A percentile compares a stretch with the other conserved stretches of the same genome.
Conservation (phyloP, 306 rosid genomes). For the Acacia acuminata region DNA sequence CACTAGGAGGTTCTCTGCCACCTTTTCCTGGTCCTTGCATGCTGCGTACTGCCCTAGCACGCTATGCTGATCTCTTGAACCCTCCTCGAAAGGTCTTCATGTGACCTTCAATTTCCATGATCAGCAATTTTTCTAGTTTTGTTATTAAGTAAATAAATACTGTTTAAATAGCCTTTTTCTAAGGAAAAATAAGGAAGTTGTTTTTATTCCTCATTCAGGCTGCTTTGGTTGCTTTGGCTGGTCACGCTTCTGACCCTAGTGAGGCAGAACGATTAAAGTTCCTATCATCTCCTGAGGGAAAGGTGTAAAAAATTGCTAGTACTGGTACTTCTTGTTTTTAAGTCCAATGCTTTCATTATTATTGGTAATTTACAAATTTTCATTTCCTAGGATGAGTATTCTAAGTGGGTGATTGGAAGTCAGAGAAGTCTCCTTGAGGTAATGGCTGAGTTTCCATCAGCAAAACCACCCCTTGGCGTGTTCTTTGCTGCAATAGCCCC, state of each 20-base stretch:
- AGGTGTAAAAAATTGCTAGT: slow-evolving; percentile 49
- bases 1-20: slow-evolving; percentile 74
- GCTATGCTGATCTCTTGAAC: slow-evolving; percentile 82
- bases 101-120: slow-evolving; percentile 18
- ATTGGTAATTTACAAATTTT: slow-evolving; percentile 21
- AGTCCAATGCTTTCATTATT: not conserved
- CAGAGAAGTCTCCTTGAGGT: slow-evolving; percentile 94
- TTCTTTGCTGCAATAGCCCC: slow-evolving; percentile 93
- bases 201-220: slow-evolving; percentile 50
- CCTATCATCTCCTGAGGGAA: slow-evolving; percentile 87
- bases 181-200: slow-evolving; percentile 2
- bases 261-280: slow-evolving; percentile 81
- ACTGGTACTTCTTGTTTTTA: slow-evolving; percentile 7
- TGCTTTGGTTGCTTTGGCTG: slow-evolving; percentile 84
- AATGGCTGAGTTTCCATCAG: slow-evolving; percentile 93
- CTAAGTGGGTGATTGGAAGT: slow-evolving; percentile 87
- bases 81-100: slow-evolving; percentile 82
- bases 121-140: not conserved
- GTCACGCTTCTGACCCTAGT: slow-evolving; percentile 75
- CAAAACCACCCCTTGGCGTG: slow-evolving; percentile 93
- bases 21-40: slow-evolving; percentile 94
- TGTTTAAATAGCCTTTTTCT: not conserved
- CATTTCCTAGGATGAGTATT: slow-evolving; percentile 77
- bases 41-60: slow-evolving; percentile 68
- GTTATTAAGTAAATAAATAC: slow-evolving; percentile 4